These are phyloP conservation scores for Eremothecium coryli DNA, from an alignment of 1,139 yeast genomes.

Conservation along the genomic window DNA sequence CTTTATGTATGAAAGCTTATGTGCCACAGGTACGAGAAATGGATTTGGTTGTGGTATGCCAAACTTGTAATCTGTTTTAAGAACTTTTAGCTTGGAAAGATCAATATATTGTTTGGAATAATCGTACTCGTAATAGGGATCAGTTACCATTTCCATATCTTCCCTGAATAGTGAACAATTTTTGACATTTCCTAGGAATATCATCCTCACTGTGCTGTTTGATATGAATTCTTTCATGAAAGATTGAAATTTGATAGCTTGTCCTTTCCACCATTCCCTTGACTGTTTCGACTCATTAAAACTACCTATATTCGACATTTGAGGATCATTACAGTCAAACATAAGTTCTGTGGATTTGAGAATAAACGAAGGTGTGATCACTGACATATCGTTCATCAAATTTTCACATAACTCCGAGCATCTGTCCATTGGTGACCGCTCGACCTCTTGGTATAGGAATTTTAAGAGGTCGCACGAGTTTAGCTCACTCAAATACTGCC, in stretches of 20 bases:
- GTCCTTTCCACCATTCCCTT: constrained; percentile 34
- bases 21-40: constrained; percentile 30
- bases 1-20: constrained; percentile 21
- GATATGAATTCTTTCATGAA: constrained; percentile 29
- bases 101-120: constrained; percentile 17
- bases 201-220: constrained; percentile 29
- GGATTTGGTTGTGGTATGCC: constrained; percentile 22
- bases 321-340: constrained; percentile 24
- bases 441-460: constrained; percentile 35
- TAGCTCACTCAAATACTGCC: constrained; percentile 37
- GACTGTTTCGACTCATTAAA: constrained; percentile 28
- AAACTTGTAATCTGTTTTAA: constrained; percentile 6
- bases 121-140: constrained; percentile 33
- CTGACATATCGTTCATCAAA: constrained; percentile 32
- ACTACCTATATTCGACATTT: constrained; percentile 20
- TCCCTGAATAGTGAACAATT: constrained; percentile 7
- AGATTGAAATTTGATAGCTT: constrained; percentile 31
- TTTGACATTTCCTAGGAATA: constrained; percentile 28
- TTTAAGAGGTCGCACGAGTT: constrained; percentile 39
- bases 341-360: constrained; percentile 34
- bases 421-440: constrained; percentile 38
- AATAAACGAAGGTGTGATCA: constrained; percentile 32
- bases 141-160: constrained; percentile 16
- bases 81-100: neutral
- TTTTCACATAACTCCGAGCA: constrained; percentile 32